These are phyloP conservation scores for Penicillium crustosum DNA, from an alignment of 2,329 filamentous ascomycete species.

Conservation along the genomic window DNA sequence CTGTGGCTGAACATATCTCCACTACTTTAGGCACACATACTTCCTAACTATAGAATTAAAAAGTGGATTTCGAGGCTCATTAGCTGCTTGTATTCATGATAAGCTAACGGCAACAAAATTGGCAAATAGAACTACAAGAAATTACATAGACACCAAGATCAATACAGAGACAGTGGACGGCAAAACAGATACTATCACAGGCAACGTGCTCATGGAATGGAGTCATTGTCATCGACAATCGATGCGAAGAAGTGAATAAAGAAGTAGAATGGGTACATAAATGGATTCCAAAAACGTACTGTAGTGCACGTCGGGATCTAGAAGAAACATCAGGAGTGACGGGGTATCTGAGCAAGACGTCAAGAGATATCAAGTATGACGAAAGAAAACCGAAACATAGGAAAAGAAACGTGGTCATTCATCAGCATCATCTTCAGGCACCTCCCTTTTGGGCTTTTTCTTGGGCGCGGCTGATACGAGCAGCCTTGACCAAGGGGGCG, in stretches of 20 bases:
- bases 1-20: not conserved
- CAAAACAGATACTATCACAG: conserved; percentile 1
- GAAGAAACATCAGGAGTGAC: conserved; percentile 27
- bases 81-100: not conserved
- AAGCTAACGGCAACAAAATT: not conserved
- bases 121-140: conserved; percentile 14
- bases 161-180: not conserved
- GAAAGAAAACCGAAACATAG: conserved; percentile 24
- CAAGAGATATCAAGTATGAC: conserved; percentile 30
- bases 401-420: conserved; percentile 13
- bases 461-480: conserved; percentile 78
- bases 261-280: conserved; percentile 15
- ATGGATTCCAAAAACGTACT: conserved; percentile 18
- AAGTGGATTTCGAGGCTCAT: not conserved
- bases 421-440: conserved; percentile 52
- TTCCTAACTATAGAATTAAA: not conserved
- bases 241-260: conserved; percentile 16
- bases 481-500: conserved; percentile 81
- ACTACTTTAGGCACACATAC: not conserved
- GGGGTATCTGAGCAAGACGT: conserved; percentile 34
- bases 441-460: conserved; percentile 72
- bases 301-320: conserved; percentile 22
- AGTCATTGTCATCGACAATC: conserved; percentile 18
- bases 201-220: not conserved
- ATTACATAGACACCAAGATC: conserved; percentile 10